These are phyloP conservation scores for Amoebophrya sp. DNA, from an alignment of 169 alveolate species.

Conservation along the genomic window DNA sequence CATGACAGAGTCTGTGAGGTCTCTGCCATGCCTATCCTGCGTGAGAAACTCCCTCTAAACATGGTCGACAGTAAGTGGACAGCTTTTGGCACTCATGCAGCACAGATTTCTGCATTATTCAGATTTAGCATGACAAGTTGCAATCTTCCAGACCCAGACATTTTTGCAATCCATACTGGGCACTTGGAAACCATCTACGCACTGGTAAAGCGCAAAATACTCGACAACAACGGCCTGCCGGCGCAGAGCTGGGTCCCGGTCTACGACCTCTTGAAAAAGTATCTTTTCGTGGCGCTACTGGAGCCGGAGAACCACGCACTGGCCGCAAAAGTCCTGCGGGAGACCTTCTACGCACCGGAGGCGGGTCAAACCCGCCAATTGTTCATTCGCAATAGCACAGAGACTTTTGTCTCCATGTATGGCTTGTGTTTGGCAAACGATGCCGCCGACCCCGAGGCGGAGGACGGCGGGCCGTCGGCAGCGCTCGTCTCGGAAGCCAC, in stretches of 20 bases:
- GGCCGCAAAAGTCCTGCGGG: background rate
- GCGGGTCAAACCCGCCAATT: background rate
- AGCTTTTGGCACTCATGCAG: too few relatives aligned
- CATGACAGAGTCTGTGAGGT: too few relatives aligned
- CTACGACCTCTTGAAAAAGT: background rate
- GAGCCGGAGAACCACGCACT: background rate
- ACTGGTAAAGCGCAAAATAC: background rate
- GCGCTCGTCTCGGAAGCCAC: background rate
- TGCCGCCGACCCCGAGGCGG: too few relatives aligned
- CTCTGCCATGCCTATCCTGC: too few relatives aligned
- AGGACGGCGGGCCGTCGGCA: background rate
- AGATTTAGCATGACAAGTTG: too few relatives aligned
- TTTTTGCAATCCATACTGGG: too few relatives aligned
- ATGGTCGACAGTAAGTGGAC: too few relatives aligned
- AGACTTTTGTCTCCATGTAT: background rate
- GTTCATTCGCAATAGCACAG: background rate
- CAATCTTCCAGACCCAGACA: too few relatives aligned
- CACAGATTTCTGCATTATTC: too few relatives aligned
- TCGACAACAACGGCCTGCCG: background rate
- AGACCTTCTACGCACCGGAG: background rate
- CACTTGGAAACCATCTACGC: background rate
- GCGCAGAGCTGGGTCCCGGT: background rate
- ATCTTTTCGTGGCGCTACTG: background rate
- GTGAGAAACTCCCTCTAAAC: too few relatives aligned
- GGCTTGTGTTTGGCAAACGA: too few relatives aligned